phyloP scores from a whole-genome alignment of 495 filamentous ascomycete genomes.

The Thermochaetoides thermophila region DNA sequence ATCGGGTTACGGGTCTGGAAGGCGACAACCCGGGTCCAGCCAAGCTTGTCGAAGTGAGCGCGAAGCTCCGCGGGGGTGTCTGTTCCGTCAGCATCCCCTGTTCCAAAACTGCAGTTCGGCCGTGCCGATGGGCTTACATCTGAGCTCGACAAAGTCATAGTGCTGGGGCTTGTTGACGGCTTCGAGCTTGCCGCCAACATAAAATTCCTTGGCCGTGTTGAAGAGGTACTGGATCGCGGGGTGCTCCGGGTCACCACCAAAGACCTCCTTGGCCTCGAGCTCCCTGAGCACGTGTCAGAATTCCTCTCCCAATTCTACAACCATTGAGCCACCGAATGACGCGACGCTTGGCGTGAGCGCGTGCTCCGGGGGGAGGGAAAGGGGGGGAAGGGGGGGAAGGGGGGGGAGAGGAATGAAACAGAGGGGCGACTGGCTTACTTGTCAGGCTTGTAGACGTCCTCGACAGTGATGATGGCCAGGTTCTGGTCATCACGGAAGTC shows the following conservation, averaged over 20 bases:
- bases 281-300: conserved; percentile 32
- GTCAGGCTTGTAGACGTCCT: conserved; percentile 91
- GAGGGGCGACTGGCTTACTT: conserved; percentile 48
- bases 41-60: conserved; percentile 95
- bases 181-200: conserved; percentile 89
- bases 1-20: conserved; percentile 99
- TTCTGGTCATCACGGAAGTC: conserved; percentile 95
- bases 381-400: too few relatives aligned
- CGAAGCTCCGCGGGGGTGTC: conserved; percentile 92
- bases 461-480: conserved; percentile 86
- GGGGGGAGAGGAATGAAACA: too few relatives aligned
- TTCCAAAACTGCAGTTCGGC: not conserved
- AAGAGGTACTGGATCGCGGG: conserved; percentile 83
- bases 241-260: conserved; percentile 86
- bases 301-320: conserved; percentile 4
- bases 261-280: conserved; percentile 84
- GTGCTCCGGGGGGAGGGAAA: conserved; percentile 2
- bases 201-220: conserved; percentile 66
- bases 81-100: conserved; percentile 19
- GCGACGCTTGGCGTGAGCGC: conserved; percentile 14
- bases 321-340: conserved; percentile 13
- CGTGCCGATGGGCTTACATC: conserved; percentile 40
- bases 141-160: conserved; percentile 94
- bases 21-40: conserved; percentile 90
- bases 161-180: conserved; percentile 89